Evolutionary conservation across 805 yeast species (phyloP), one percentile per base, ranked within the genome.

Genomic region (Spathaspora sp.): DNA sequence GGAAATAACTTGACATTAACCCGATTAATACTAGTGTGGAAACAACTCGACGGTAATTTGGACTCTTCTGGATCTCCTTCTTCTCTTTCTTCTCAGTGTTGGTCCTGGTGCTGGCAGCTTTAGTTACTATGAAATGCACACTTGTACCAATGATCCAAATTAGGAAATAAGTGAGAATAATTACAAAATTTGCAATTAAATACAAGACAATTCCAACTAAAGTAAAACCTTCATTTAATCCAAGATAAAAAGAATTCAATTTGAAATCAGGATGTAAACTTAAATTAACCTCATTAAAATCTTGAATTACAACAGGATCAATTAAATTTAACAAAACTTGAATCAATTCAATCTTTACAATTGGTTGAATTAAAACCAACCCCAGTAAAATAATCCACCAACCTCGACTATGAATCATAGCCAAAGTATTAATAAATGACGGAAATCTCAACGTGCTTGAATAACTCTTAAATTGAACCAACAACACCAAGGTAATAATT

Each of bases 221-320:
- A 83, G 61, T 16, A 73, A 72, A 12, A 64, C 59, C 52, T 14
- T 85, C 90, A 53, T 83, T 80, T 2, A 86, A 63, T 0, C 96
- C 96, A 46, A 89, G 64, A 60, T 79, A 87, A 59, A 80, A 82
- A n/a, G 81, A 73, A 60, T 87, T 85, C 35, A 79, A 56, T 46
- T 63, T 65, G 55, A 66, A 76, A 35, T 66, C 64, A 2, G 64
- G 44, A 31, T 58, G 55, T 32, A 66, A 61, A 40, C 75, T 75
- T 46, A 75, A 65, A 45, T 72, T 70, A 50, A 78, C 65, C 38
- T 79, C 76, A 44, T 70, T 67, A 2, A 79, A 72, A 48, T 77
- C 73, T 16, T 77, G 77, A 3, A 78, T 60, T 2, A 75, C 78
- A 8, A 79, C 80, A 1, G 85, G 89, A 63, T 83, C 90, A 32